Base-by-base conservation (phyloP, 2,329 filamentous ascomycete species). In the Colletotrichum godetiae region DNA sequence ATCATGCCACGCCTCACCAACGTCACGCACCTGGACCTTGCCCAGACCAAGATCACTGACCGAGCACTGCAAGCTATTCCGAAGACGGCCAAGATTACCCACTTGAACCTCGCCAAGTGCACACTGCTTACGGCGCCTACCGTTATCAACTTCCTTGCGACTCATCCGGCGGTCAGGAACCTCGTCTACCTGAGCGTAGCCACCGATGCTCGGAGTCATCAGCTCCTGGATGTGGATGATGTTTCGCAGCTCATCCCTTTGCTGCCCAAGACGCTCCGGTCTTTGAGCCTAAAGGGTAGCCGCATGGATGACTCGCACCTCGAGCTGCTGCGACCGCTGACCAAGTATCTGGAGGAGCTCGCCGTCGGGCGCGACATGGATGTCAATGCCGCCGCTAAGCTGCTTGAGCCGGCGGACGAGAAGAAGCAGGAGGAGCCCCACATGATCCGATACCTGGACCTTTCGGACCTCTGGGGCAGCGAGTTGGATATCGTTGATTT, bases 21-120 rank as follows among this genome's bases (percentile, higher is more conserved):
- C 67, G 84, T 95, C 67, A 96, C 94, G 1, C 93, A 95, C 79
- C 88, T 97, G 49, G 94, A 97, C 78, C 87, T 95, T n/a, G 90
- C 92, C 11, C 93, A 93, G 76, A 95, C 94, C 1, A 90, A 92
- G 76, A 90, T 97, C 77, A 95, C 92, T 42, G 90, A 95, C 80
- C 84, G 87, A 29, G 93, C 94, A 5, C 86, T 97, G 19, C 85
- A 89, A 76, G 90, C 90, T 24, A 93, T 96, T 75, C 93, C 94
- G 0, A 79, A 86, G n/a, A 92, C 92, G 5, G 94, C 94, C 12
- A 87, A 86, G 75, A 88, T 96, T 75, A 95, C 92, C 1, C 94
- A 97, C 79, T 85, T 97, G 67, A 95, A 95, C 78, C 84, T 97
- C 59, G 91, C 92, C 75, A 94, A 93, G 82, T 96, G 94, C 85